A percentile compares a stretch with the other conserved stretches of the same genome.
These are phyloP conservation scores for Fusarium sp. DNA, from an alignment of 2,329 filamentous ascomycete species.

Conservation along the genomic window DNA sequence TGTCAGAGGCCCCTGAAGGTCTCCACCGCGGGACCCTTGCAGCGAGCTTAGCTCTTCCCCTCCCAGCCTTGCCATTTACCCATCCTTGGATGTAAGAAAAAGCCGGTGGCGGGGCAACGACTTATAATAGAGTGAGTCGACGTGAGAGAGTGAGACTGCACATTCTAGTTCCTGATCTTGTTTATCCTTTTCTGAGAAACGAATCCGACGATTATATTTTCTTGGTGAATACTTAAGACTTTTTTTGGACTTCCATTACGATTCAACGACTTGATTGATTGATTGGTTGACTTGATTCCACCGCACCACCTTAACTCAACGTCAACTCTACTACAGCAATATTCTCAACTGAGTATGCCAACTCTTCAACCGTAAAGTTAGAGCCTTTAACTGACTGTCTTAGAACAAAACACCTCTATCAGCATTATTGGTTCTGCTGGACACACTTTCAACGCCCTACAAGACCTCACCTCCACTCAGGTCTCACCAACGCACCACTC, in stretches of 20 bases:
- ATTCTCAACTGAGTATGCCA: slow-evolving; percentile 9
- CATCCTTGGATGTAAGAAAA: slow-evolving; percentile 50
- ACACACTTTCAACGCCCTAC: neutral
- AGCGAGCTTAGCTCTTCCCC: slow-evolving; percentile 45
- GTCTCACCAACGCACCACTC: neutral
- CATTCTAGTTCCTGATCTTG: slow-evolving; percentile 34
- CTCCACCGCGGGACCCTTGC: slow-evolving; percentile 32
- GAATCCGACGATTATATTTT: neutral
- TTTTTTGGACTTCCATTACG: slow-evolving; percentile 10
- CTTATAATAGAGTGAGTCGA: slow-evolving; percentile 53
- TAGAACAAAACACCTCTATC: slow-evolving; percentile 15
- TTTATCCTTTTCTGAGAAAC: slow-evolving; percentile 12
- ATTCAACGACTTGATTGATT: slow-evolving; percentile 17
- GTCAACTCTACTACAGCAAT: neutral
- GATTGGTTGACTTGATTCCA: slow-evolving; percentile 25
- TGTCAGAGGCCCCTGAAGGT: slow-evolving; percentile 35
- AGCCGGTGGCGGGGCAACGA: slow-evolving; percentile 64
- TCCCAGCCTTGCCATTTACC: slow-evolving; percentile 54
- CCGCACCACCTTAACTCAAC: slow-evolving; percentile 14
- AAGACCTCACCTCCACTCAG: slow-evolving; percentile 1
- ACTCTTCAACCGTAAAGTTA: neutral
- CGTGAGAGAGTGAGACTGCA: slow-evolving; percentile 17
- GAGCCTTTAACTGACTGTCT: slow-evolving; percentile 16
- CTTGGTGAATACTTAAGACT: slow-evolving; percentile 3
- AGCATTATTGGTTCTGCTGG: neutral